These are phyloP conservation scores for Fusarium sp. DNA, from an alignment of 2,329 filamentous ascomycete genomes.

Conservation along the genomic window DNA sequence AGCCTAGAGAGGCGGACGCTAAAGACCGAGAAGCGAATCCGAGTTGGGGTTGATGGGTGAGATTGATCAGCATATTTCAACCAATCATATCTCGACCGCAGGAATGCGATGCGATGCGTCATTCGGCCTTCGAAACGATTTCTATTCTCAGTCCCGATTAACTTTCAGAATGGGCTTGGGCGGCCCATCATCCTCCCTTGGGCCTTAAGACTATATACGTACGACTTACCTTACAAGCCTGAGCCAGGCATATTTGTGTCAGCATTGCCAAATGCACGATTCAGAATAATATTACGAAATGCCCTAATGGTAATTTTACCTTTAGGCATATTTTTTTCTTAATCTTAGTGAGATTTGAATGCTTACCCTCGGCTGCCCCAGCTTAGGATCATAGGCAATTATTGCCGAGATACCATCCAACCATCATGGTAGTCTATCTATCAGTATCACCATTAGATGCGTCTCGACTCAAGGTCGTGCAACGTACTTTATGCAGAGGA, in stretches of 20 bases:
- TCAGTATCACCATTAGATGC: background rate
- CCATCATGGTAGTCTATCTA: background rate
- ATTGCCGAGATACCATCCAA: background rate
- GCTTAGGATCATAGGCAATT: background rate
- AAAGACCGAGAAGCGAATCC: constrained; percentile 32
- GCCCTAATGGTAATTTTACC: background rate
- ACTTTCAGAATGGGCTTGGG: constrained; percentile 2
- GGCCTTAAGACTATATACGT: no score
- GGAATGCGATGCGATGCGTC: background rate
- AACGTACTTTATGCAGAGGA: background rate
- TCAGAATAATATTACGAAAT: no score
- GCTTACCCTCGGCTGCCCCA: background rate
- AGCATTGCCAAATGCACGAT: background rate
- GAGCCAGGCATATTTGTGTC: background rate
- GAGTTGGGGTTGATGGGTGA: background rate
- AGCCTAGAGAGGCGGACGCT: background rate
- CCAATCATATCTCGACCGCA: constrained; percentile 10
- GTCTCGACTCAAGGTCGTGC: background rate
- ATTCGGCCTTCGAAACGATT: constrained; percentile 16
- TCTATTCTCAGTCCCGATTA: background rate
- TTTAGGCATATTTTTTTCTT: constrained; percentile 3
- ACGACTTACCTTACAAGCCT: no score
- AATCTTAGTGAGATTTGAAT: background rate
- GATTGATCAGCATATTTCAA: background rate
- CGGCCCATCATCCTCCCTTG: background rate